Percentiles rank a stretch among this genome's conserved stretches.
Conservation (phyloP, 148 eudicot species). For the Silene conica region DNA sequence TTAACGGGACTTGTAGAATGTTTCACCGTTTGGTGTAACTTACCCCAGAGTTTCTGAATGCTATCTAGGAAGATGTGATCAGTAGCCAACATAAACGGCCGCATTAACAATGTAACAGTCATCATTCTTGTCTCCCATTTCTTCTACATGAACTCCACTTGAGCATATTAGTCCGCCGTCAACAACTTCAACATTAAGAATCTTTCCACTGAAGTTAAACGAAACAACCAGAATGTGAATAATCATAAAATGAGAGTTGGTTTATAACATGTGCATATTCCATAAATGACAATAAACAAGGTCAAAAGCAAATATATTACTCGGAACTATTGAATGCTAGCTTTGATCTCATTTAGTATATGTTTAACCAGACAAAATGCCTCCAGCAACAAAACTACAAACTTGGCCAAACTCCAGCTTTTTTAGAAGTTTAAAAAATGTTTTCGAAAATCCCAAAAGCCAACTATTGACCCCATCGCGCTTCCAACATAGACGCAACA, state of each 20-base stretch:
- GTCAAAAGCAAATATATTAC: not conserved
- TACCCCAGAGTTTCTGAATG: conserved; percentile 5
- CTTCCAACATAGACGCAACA: too few species aligned
- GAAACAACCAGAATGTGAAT: not conserved
- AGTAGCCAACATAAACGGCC: conserved; percentile 94
- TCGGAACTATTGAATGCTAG: not conserved
- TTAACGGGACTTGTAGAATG: too few species aligned
- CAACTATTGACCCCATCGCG: too few species aligned
- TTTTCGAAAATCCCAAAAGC: too few species aligned
- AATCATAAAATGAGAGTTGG: too few species aligned
- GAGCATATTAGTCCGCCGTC: conserved; percentile 97
- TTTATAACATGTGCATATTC: not conserved
- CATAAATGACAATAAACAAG: not conserved
- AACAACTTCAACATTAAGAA: conserved; percentile 72
- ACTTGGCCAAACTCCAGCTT: not conserved
- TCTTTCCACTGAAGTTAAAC: conserved; percentile 56
- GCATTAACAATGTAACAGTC: conserved; percentile 97
- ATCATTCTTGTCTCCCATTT: conserved; percentile 95
- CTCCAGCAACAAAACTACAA: not conserved
- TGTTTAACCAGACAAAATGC: not conserved
- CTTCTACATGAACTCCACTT: conserved; percentile 93
- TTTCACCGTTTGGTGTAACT: not conserved
- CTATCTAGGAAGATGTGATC: conserved; percentile 2
- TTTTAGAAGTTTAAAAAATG: not conserved
- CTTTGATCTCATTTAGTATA: not conserved